Percentiles rank a stretch among this genome's conserved stretches.
These are phyloP conservation scores for Rhynchosporium graminicola DNA, from an alignment of 2,329 filamentous ascomycete genomes.

Conservation along the genomic window DNA sequence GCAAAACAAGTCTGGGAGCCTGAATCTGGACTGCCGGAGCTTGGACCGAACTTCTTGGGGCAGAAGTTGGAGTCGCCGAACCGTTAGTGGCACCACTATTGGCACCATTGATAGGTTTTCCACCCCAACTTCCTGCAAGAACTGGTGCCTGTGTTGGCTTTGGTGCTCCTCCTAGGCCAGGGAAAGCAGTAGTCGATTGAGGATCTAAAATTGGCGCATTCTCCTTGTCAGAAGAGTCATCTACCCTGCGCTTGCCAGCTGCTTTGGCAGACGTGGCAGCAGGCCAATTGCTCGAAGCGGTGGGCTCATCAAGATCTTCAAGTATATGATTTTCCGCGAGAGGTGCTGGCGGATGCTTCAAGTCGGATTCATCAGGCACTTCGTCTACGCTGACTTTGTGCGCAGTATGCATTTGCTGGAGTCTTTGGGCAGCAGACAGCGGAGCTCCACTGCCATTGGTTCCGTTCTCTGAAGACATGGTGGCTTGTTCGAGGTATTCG, in stretches of 20 bases:
- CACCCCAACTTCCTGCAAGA: slow-evolving; percentile 71
- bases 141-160: slow-evolving; percentile 55
- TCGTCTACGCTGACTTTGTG: slow-evolving; percentile 76
- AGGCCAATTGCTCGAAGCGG: slow-evolving; percentile 50
- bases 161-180: slow-evolving; percentile 73
- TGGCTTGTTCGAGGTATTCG: slow-evolving; percentile 6
- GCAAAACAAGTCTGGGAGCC: slow-evolving; percentile 73
- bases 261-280: slow-evolving; percentile 61
- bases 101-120: slow-evolving; percentile 60
- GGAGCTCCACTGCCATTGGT: slow-evolving; percentile 29
- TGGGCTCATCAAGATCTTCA: slow-evolving; percentile 43
- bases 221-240: slow-evolving; percentile 44
- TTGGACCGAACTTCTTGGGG: slow-evolving; percentile 44
- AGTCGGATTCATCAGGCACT: slow-evolving; percentile 77
- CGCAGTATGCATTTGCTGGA: slow-evolving; percentile 61
- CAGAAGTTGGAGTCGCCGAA: slow-evolving; percentile 64
- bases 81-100: slow-evolving; percentile 50
- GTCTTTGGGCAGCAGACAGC: slow-evolving; percentile 50
- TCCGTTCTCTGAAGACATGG: slow-evolving; percentile 37
- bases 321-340: slow-evolving; percentile 42
- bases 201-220: slow-evolving; percentile 65
- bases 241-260: slow-evolving; percentile 67
- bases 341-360: slow-evolving; percentile 56
- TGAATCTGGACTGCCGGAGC: slow-evolving; percentile 76
- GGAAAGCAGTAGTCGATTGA: slow-evolving; percentile 88